phyloP scores from a whole-genome alignment of 2,329 filamentous ascomycete genomes.

The Aspergillus novoparasiticus region DNA sequence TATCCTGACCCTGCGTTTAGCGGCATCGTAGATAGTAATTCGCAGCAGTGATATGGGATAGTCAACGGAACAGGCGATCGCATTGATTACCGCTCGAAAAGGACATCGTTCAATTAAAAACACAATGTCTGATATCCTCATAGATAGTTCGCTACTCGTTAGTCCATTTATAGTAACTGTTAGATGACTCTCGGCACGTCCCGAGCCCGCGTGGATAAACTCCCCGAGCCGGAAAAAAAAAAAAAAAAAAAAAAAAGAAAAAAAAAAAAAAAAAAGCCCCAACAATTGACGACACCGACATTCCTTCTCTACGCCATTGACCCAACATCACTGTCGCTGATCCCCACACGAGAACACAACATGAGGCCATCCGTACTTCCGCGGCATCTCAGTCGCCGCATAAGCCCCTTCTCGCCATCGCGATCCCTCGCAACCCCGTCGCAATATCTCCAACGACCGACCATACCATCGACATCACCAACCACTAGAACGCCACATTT shows the following conservation, averaged over 20 bases:
- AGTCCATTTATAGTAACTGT: background rate
- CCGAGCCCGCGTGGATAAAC: slow-evolving; percentile 7
- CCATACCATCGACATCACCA: background rate
- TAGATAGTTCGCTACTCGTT: background rate
- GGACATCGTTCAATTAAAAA: background rate
- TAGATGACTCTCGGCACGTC: slow-evolving; percentile 8
- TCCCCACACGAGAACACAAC: background rate
- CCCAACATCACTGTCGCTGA: background rate
- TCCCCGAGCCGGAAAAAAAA: background rate
- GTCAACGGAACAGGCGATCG: background rate
- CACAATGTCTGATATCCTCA: background rate
- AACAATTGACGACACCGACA: slow-evolving; percentile 2
- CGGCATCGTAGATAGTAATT: background rate
- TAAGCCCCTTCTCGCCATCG: background rate
- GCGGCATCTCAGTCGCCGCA: slow-evolving; percentile 5
- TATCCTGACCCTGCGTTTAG: background rate
- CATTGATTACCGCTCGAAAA: background rate
- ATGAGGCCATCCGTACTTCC: slow-evolving; percentile 11
- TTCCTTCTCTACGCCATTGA: background rate
- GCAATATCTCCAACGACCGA: background rate
- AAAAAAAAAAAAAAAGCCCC: slow-evolving; percentile 6
- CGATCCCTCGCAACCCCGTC: background rate
- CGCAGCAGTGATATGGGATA: background rate
- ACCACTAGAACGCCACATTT: background rate
- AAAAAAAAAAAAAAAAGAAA: background rate